Base-by-base conservation (phyloP, 2,329 filamentous ascomycete genomes). In the Colletotrichum sp. region DNA sequence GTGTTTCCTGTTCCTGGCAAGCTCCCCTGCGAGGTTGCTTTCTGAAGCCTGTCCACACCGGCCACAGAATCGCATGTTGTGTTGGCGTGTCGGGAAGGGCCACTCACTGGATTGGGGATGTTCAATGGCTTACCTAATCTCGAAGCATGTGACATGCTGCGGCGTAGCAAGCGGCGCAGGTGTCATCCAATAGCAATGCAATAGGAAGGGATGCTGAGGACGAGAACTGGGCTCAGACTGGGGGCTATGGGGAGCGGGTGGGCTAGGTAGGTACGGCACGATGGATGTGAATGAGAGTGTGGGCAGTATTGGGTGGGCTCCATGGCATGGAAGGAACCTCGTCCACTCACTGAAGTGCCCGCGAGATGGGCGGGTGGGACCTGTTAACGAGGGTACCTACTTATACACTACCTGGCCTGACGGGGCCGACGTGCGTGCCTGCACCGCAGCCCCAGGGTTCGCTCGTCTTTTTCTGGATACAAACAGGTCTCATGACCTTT, bases 401-500 rank as follows among this genome's bases (percentile, higher is more conserved):
- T 49, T 49, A 49, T 49, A 49, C 39, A 49, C 39, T 2, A 27
- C 30, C 30, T 52, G 36, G 64, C 63, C 44, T 52, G 44, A 52
- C n/a, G 44, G 44, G 44, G 44, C 44, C 44, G 44, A 52, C n/a
- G 6, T 52, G 44, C 44, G 44, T 52, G 44, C 44, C 62, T 76
- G 66, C 55, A 69, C 57, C 61, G 69, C 68, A 65, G 67, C 69
- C 44, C 76, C 70, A 69, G 72, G 72, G 69, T 73, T 76, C 66
- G 62, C 61, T 69, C 62, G 71, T 73, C 69, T 65, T 72, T 70
- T 76, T 77, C 72, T 78, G 73, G 76, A 74, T 77, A 76, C 77
- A 77, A 72, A 70, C 69, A 74, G 77, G 77, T 78, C 77, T 74
- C 77, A 78, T 78, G 77, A 78, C 77, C 77, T 67, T 52, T 27